phyloP scores from a whole-genome alignment of 306 rosid genomes.

The Bauhinia variegata region DNA sequence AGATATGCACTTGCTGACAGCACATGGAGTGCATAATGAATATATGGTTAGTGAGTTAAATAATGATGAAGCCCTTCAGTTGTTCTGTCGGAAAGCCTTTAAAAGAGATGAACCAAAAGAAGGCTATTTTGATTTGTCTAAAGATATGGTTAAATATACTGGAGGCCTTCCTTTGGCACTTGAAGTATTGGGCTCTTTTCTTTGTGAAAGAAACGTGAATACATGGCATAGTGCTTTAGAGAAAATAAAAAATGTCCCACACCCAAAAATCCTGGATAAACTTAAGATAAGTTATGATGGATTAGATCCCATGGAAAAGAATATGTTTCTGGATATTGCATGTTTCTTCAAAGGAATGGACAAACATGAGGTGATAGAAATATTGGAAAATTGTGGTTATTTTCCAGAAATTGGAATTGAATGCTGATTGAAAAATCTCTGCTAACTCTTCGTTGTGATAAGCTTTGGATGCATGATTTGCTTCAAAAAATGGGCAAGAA shows the following conservation, averaged over 20 bases:
- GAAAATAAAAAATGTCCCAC: not conserved
- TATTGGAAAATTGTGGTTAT: slow-evolving; percentile 18
- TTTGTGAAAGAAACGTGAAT: not conserved
- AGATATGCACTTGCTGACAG: not conserved
- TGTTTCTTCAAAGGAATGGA: slow-evolving; percentile 34
- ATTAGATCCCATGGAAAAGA: slow-evolving; percentile 1
- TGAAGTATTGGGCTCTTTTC: not conserved
- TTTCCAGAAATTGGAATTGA: slow-evolving; percentile 17
- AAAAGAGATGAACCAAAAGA: not conserved
- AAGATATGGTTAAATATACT: not conserved
- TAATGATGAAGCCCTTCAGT: not conserved
- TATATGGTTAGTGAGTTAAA: not conserved
- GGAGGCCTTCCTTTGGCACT: slow-evolving; percentile 28
- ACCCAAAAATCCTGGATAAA: not conserved
- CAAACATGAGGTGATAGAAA: slow-evolving; percentile 16
- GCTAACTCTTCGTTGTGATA: not conserved
- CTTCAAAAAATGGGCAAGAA: slow-evolving; percentile 32
- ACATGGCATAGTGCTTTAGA: not conserved
- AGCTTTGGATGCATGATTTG: slow-evolving; percentile 36
- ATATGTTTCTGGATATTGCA: slow-evolving; percentile 30
- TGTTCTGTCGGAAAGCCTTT: slow-evolving; percentile 9
- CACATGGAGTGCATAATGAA: not conserved
- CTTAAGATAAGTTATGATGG: slow-evolving; percentile 20
- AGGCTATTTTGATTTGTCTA: not conserved
- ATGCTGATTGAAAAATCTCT: slow-evolving; percentile 37